Conservation (phyloP, 352 stramenopile genomes). For the Phytophthora syringae region DNA sequence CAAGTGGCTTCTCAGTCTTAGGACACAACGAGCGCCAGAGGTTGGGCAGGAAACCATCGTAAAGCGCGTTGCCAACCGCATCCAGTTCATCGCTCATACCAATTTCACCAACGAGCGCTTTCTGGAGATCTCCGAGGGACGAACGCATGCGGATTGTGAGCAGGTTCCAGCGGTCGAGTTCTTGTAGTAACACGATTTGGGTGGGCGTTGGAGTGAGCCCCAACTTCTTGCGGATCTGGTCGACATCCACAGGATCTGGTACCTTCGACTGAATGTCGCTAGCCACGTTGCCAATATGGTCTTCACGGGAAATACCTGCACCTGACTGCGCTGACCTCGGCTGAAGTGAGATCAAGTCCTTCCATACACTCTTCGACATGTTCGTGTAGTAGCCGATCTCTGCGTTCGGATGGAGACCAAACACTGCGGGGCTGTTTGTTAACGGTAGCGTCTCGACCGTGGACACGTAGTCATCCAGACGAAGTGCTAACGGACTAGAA, state of each 20-base stretch:
- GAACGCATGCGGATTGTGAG: constrained; percentile 86
- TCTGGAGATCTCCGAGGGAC: constrained; percentile 91
- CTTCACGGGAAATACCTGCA: constrained; percentile 90
- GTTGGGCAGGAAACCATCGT: constrained; percentile 93
- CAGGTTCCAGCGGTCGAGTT: constrained; percentile 95
- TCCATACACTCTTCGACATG: constrained; percentile 95
- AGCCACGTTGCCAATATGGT: constrained; percentile 91
- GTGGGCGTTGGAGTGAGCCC: constrained; percentile 81
- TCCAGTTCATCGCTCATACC: constrained; percentile 97
- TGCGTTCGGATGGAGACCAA: constrained; percentile 96
- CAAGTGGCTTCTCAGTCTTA: constrained; percentile 95
- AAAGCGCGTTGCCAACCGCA: constrained; percentile 90
- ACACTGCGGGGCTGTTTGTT: constrained; percentile 94
- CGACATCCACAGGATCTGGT: constrained; percentile 85
- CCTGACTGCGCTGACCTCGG: constrained; percentile 81
- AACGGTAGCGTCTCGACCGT: constrained; percentile 93
- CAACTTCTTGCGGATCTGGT: constrained; percentile 86
- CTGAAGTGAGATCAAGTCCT: constrained; percentile 93
- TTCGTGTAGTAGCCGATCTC: constrained; percentile 97
- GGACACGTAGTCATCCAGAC: constrained; percentile 80
- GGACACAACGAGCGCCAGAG: constrained; percentile 92
- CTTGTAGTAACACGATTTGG: constrained; percentile 94
- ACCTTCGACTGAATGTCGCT: constrained; percentile 94
- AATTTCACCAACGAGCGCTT: constrained; percentile 94
- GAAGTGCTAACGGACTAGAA: constrained; percentile 15